phyloP scores from a whole-genome alignment of 78 protist genomes.

The Isochrysis galbana region DNA sequence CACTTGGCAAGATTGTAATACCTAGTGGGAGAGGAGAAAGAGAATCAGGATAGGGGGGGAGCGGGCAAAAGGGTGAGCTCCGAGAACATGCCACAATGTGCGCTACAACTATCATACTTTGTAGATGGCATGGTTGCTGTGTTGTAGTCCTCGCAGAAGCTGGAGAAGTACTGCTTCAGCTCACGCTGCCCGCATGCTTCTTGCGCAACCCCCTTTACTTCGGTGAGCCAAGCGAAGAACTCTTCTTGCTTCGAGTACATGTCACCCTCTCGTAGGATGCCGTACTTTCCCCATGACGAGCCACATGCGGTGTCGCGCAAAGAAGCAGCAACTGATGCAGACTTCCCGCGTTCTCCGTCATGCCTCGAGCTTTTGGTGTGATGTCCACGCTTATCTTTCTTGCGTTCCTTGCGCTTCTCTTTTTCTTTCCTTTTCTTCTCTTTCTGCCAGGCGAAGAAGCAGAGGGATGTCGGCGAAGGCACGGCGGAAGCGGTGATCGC shows the following conservation, averaged over 20 bases:
- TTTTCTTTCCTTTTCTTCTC: neutral
- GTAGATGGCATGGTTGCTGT: neutral
- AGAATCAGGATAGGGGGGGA: too few relatives aligned
- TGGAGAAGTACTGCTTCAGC: neutral
- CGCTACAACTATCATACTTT: neutral
- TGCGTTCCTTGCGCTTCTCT: neutral
- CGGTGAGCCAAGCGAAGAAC: neutral
- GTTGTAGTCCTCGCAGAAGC: neutral
- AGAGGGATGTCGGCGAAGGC: neutral
- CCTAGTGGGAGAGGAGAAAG: too few relatives aligned
- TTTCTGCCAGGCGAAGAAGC: neutral
- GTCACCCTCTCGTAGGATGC: neutral
- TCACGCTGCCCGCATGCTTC: neutral
- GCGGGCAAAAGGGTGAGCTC: too few relatives aligned
- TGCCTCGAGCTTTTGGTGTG: neutral
- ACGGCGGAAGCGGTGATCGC: neutral
- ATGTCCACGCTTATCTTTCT: neutral
- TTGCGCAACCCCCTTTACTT: neutral
- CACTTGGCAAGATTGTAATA: neutral
- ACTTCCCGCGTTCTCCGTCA: neutral
- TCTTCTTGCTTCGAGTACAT: neutral
- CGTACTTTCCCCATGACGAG: neutral
- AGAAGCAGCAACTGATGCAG: neutral
- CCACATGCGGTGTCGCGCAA: too few relatives aligned
- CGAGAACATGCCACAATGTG: too few relatives aligned